Percentiles rank a stretch among this genome's conserved stretches.
Evolutionary conservation across 2,329 filamentous ascomycete genomes (phyloP).

Genomic region (Aureobasidium leucospermi): DNA sequence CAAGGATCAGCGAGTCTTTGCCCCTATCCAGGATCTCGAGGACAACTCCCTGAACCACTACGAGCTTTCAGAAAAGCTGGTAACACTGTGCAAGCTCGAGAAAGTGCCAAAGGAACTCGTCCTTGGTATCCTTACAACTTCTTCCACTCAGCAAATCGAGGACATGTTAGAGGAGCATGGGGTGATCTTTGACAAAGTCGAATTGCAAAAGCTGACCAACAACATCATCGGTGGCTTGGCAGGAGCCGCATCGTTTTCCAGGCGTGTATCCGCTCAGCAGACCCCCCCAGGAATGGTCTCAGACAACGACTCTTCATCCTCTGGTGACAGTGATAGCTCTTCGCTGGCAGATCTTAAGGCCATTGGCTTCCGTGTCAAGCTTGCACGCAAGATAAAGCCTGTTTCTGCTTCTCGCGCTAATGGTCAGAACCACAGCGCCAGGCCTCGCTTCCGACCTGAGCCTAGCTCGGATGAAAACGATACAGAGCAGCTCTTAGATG

Average conservation of each 20-base stretch:
- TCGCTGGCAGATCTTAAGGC: not conserved
- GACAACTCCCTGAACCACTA: not conserved
- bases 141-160: not conserved
- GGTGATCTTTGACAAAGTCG: not conserved
- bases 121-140: not conserved
- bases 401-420: not conserved
- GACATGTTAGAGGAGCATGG: not conserved
- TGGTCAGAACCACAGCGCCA: not conserved
- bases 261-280: not conserved
- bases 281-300: not conserved
- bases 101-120: not conserved
- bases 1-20: not conserved
- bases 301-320: not conserved
- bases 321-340: not conserved
- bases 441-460: not conserved
- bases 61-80: not conserved
- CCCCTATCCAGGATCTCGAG: not conserved
- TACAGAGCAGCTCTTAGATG: not conserved
- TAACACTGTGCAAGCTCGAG: conserved; percentile 22
- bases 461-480: not conserved
- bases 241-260: not conserved
- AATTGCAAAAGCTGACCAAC: not conserved
- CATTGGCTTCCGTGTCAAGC: not conserved
- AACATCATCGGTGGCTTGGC: not conserved
- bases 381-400: not conserved